These are phyloP conservation scores for Starmera stellimalicola DNA, from an alignment of 1,139 yeast genomes.

Conservation along the genomic window DNA sequence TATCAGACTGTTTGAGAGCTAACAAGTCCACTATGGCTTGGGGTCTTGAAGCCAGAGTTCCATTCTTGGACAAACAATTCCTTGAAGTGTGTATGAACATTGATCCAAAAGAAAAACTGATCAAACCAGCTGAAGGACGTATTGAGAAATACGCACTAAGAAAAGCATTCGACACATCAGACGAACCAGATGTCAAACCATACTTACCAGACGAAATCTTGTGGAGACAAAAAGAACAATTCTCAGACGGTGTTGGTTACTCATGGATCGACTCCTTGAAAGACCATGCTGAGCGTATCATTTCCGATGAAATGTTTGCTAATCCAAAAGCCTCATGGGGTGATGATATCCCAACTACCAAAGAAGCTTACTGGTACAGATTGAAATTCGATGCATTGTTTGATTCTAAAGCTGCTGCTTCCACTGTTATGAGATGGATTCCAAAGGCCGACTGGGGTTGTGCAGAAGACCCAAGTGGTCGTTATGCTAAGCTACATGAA, in stretches of 20 bases:
- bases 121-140: slow-evolving; percentile 53
- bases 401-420: slow-evolving; percentile 85
- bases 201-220: slow-evolving; percentile 93
- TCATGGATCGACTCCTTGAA: slow-evolving; percentile 98
- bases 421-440: slow-evolving; percentile 98
- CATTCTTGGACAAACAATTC: slow-evolving; percentile 92
- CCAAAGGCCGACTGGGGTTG: slow-evolving; percentile 99
- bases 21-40: slow-evolving; percentile 99
- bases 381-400: slow-evolving; percentile 88
- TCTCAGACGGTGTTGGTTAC: slow-evolving; percentile 98
- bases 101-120: slow-evolving; percentile 85
- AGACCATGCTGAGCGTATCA: slow-evolving; percentile 83
- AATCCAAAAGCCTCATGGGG: slow-evolving; percentile 97
- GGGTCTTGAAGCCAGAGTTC: slow-evolving; percentile 99
- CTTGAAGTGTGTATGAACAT: slow-evolving; percentile 90
- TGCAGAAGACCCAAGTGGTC: slow-evolving; percentile 96
- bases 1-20: slow-evolving; percentile 96
- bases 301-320: slow-evolving; percentile 82
- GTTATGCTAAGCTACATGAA: slow-evolving; percentile 87
- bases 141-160: slow-evolving; percentile 94
- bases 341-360: slow-evolving; percentile 83
- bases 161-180: slow-evolving; percentile 90
- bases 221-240: slow-evolving; percentile 99
- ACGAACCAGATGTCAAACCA: slow-evolving; percentile 58
- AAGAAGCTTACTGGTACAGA: slow-evolving; percentile 99